Conservation (phyloP, 148 eudicot genomes). For the Arctostaphylos glauca region DNA sequence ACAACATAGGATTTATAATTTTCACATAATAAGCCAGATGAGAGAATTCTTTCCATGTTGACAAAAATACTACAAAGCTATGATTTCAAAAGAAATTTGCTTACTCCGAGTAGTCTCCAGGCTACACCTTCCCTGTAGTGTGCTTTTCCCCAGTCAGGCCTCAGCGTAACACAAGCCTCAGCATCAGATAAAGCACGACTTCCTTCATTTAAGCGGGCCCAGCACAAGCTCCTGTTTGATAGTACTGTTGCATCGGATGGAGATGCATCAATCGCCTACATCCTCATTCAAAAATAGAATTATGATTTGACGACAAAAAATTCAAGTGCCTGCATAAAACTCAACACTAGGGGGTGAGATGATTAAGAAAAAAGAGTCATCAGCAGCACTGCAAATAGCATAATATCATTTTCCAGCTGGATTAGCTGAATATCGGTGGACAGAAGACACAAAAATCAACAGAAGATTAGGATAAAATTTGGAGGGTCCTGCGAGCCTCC, state of each 20-base stretch:
- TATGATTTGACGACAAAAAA: background rate
- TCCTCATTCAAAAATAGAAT: background rate
- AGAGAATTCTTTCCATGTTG: background rate
- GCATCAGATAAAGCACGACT: conserved; percentile 28
- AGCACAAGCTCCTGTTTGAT: conserved; percentile 32
- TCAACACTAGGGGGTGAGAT: background rate
- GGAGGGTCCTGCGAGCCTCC: no score
- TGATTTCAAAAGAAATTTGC: background rate
- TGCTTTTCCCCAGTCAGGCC: conserved; percentile 32
- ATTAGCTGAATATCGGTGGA: background rate
- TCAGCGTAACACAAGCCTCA: conserved; percentile 23
- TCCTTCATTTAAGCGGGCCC: conserved; percentile 20
- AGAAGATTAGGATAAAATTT: background rate
- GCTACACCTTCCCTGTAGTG: conserved; percentile 33
- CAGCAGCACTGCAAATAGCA: background rate
- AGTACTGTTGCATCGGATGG: conserved; percentile 16
- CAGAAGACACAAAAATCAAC: background rate
- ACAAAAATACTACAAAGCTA: background rate
- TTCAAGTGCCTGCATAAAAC: background rate
- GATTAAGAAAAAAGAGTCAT: background rate
- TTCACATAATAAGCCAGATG: background rate
- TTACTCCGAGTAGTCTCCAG: conserved; percentile 26
- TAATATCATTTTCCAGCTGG: background rate
- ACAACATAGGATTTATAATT: background rate
- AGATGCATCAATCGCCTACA: conserved; percentile 19